A percentile compares a stretch with the other conserved stretches of the same genome.
These are phyloP conservation scores for Ceratocystis colombiana DNA, from an alignment of 2,329 filamentous ascomycete species.

Conservation along the genomic window DNA sequence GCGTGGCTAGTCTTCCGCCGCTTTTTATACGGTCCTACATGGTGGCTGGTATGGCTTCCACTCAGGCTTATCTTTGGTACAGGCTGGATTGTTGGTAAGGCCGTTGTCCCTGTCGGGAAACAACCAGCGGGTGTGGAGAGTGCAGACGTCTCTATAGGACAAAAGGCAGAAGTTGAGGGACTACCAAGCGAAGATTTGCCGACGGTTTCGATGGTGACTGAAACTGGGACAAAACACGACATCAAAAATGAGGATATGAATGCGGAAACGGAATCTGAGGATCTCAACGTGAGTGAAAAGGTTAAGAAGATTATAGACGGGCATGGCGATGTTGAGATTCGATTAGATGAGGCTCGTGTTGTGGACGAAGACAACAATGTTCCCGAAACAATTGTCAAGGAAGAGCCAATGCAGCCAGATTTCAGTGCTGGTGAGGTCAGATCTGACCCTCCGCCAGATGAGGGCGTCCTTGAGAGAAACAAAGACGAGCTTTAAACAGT, in stretches of 20 bases:
- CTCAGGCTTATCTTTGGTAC: constrained; percentile 56
- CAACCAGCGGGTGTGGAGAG: constrained; percentile 29
- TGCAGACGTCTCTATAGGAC: constrained; percentile 30
- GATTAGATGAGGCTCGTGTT: background rate
- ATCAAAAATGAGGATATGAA: constrained; percentile 30
- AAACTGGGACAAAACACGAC: background rate
- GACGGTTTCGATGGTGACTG: constrained; percentile 33
- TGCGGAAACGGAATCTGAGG: constrained; percentile 29
- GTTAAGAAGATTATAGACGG: constrained; percentile 46
- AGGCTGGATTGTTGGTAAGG: constrained; percentile 46
- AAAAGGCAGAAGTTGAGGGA: constrained; percentile 30
- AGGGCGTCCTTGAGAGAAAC: background rate
- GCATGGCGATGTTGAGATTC: constrained; percentile 21
- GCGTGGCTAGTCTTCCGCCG: constrained; percentile 79
- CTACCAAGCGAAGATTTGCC: constrained; percentile 38
- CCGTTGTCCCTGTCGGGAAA: constrained; percentile 35
- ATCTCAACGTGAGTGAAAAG: constrained; percentile 41
- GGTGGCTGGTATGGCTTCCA: constrained; percentile 81
- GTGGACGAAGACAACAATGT: constrained; percentile 22
- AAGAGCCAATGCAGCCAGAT: background rate
- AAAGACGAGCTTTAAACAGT: constrained; percentile 19
- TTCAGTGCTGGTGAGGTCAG: constrained; percentile 30
- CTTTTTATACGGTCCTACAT: constrained; percentile 76
- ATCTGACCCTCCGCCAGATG: background rate
- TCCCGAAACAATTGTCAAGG: constrained; percentile 21